These are phyloP conservation scores for Tolypocladium album DNA, from an alignment of 2,329 filamentous ascomycete genomes.

Conservation along the genomic window DNA sequence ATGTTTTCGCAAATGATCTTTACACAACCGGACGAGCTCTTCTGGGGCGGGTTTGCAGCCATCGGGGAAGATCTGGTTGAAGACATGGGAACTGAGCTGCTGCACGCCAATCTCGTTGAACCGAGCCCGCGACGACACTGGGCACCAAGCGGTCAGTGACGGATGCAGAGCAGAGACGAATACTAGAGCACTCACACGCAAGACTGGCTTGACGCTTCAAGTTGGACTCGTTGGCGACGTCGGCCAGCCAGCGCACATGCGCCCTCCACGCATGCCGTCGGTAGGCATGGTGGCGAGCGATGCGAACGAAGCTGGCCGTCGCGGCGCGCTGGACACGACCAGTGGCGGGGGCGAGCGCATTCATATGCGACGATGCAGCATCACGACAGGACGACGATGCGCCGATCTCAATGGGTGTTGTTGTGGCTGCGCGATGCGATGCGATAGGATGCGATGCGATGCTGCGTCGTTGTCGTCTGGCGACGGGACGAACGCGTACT, in stretches of 20 bases:
- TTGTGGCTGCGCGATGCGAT: not conserved
- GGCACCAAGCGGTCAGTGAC: not conserved
- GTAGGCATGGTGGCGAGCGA: constrained; percentile 37
- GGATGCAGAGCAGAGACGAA: not conserved
- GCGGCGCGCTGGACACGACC: constrained; percentile 29
- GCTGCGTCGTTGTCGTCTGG: not conserved
- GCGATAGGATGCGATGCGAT: not conserved
- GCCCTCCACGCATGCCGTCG: constrained; percentile 22
- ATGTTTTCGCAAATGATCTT: constrained; percentile 73
- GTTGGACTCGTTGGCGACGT: constrained; percentile 15
- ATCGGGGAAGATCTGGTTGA: constrained; percentile 68
- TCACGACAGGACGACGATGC: constrained; percentile 10
- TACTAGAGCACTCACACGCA: constrained; percentile 24
- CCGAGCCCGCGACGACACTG: constrained; percentile 48
- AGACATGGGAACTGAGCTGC: constrained; percentile 76
- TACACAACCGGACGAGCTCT: constrained; percentile 69
- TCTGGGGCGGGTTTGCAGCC: constrained; percentile 45
- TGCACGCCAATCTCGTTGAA: constrained; percentile 93
- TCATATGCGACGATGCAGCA: constrained; percentile 15
- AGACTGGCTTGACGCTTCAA: constrained; percentile 17
- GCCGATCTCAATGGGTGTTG: constrained; percentile 1
- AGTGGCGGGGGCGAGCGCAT: constrained; percentile 18
- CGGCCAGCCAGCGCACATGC: constrained; percentile 34
- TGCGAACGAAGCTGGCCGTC: constrained; percentile 36
- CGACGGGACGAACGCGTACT: not conserved